Evolutionary conservation across 2,329 filamentous ascomycete genomes (phyloP).

Genomic region (Stagonosporopsis tanaceti): DNA sequence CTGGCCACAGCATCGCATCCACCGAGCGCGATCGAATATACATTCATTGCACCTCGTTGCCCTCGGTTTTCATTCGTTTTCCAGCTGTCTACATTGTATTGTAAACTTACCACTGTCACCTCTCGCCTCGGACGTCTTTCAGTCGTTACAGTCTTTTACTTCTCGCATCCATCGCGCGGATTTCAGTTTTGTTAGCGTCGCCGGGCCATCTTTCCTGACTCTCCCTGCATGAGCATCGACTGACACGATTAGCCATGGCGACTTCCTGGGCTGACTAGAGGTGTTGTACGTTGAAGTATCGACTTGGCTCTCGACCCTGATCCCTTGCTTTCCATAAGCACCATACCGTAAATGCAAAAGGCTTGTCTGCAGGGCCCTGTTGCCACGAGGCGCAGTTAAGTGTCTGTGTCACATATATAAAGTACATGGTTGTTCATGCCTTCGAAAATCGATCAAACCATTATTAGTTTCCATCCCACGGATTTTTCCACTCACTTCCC

Average conservation of each 20-base stretch:
- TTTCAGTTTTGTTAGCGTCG: not conserved
- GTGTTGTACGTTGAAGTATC: not conserved
- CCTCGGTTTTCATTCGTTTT: not conserved
- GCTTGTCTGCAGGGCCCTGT: conserved; percentile 5
- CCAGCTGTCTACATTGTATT: too few species aligned
- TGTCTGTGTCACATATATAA: conserved; percentile 1
- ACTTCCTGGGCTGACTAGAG: conserved; percentile 4
- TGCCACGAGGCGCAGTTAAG: not conserved
- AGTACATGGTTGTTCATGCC: not conserved
- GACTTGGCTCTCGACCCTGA: conserved; percentile 5
- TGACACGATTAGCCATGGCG: not conserved
- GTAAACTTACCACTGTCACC: too few species aligned
- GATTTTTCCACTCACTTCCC: not conserved
- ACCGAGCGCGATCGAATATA: not conserved
- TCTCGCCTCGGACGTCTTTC: not conserved
- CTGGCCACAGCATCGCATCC: not conserved
- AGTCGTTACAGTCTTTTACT: not conserved
- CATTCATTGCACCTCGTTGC: not conserved
- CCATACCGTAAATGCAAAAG: not conserved
- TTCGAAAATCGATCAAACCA: not conserved
- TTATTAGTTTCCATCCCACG: too few species aligned
- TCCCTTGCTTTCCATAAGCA: conserved; percentile 4
- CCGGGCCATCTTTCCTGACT: not conserved
- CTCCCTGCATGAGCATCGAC: conserved; percentile 4
- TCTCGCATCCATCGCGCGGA: not conserved